Conservation (phyloP, 129 eudicot genomes). For the Apium graveolens region DNA sequence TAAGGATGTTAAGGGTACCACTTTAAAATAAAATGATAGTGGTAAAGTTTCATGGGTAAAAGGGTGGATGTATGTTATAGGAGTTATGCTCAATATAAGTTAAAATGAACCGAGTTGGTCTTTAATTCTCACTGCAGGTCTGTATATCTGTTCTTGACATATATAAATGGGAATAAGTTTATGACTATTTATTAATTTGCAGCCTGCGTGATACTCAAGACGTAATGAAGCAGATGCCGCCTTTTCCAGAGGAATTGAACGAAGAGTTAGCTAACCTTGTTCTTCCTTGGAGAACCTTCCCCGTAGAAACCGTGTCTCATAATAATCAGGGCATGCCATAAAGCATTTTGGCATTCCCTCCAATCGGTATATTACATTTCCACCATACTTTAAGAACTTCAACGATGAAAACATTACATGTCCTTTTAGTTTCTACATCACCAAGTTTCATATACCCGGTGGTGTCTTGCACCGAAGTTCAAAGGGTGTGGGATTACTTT, state of each 20-base stretch:
- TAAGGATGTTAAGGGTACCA: neutral
- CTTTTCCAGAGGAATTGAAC: slow-evolving; percentile 57
- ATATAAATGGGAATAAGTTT: neutral
- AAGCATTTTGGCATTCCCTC: neutral
- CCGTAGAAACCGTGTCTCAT: slow-evolving; percentile 16
- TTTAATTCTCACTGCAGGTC: neutral
- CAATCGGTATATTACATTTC: neutral
- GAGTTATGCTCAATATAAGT: neutral
- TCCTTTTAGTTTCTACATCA: neutral
- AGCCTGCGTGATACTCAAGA: slow-evolving; percentile 52
- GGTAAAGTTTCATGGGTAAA: neutral
- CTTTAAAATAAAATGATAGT: neutral
- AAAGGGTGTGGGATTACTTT: neutral
- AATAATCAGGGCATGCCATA: neutral
- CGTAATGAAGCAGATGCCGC: slow-evolving; percentile 66
- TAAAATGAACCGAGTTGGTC: neutral
- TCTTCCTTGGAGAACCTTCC: slow-evolving; percentile 36
- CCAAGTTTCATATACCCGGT: neutral
- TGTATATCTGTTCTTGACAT: neutral
- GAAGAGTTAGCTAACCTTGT: slow-evolving; percentile 60
- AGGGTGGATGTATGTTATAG: neutral
- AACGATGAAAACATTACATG: neutral
- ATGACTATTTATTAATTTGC: slow-evolving; percentile 16
- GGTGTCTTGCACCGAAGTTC: neutral
- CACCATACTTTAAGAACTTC: neutral